phyloP scores from a whole-genome alignment of 805 yeast species.

The Kazachstania kunashirensis region DNA sequence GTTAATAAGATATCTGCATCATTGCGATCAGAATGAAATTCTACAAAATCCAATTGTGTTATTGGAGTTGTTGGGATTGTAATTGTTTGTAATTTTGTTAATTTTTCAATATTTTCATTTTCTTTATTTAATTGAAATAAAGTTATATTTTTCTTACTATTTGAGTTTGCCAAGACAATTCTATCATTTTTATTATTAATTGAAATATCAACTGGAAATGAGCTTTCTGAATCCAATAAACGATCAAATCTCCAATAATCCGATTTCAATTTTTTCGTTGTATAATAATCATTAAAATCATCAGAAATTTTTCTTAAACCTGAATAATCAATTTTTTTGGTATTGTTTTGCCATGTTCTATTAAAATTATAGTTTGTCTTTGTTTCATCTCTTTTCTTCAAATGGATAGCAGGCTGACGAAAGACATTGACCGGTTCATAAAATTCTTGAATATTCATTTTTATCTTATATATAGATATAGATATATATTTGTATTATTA shows the following conservation, averaged over 20 bases:
- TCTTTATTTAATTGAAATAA: slow-evolving; percentile 9
- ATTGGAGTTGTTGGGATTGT: slow-evolving; percentile 21
- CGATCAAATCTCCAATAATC: slow-evolving; percentile 17
- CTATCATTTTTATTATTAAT: slow-evolving; percentile 9
- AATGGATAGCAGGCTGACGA: slow-evolving; percentile 21
- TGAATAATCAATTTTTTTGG: slow-evolving; percentile 15
- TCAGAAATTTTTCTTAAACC: slow-evolving; percentile 21
- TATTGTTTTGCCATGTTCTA: slow-evolving; percentile 18
- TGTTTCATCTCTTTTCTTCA: slow-evolving; percentile 11
- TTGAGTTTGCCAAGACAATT: slow-evolving; percentile 14
- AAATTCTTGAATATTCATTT: slow-evolving; percentile 8
- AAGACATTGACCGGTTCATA: slow-evolving; percentile 22
- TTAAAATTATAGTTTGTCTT: slow-evolving; percentile 4
- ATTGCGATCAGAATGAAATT: slow-evolving; percentile 3
- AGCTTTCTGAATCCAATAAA: neutral
- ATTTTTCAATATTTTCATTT: slow-evolving; percentile 3
- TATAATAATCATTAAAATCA: slow-evolving; percentile 23
- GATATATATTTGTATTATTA: no score
- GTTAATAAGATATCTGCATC: slow-evolving; percentile 36
- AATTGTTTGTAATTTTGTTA: slow-evolving; percentile 18
- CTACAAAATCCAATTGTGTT: slow-evolving; percentile 3
- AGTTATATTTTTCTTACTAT: slow-evolving; percentile 12
- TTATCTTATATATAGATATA: neutral
- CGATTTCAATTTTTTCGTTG: slow-evolving; percentile 20
- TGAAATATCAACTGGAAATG: slow-evolving; percentile 8